Conservation (phyloP, 202 grass and related monocot genomes). For the Setaria italica region DNA sequence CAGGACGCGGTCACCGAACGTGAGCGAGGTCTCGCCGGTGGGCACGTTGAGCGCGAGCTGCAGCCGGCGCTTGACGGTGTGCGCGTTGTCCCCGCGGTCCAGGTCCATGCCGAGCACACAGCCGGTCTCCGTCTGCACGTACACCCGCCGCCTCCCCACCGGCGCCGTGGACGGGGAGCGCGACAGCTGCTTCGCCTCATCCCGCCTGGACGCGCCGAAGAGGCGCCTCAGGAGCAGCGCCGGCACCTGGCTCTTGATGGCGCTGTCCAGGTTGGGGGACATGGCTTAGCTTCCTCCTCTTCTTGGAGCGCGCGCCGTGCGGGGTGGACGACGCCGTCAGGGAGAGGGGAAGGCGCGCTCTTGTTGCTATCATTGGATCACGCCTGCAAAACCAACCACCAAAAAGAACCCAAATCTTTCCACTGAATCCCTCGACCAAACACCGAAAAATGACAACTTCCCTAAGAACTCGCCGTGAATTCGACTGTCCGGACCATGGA, state of each 20-base stretch:
- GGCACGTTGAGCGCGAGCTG: conserved; percentile 86
- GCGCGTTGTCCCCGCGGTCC: conserved; percentile 76
- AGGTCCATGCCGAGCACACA: conserved; percentile 80
- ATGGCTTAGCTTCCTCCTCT: conserved; percentile 84
- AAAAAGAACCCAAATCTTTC: not conserved
- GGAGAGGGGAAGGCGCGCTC: conserved; percentile 62
- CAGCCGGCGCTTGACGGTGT: conserved; percentile 81
- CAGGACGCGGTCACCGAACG: conserved; percentile 80
- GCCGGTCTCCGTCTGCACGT: conserved; percentile 86
- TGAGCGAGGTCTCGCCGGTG: conserved; percentile 77
- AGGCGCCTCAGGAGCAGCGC: conserved; percentile 57
- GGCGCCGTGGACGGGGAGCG: conserved; percentile 27
- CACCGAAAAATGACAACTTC: not conserved
- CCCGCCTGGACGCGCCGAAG: conserved; percentile 43
- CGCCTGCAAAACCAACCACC: conserved; percentile 50
- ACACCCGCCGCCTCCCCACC: conserved; percentile 67
- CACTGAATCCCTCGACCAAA: conserved; percentile 15
- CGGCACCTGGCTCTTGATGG: conserved; percentile 76
- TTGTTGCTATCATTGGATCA: conserved; percentile 67
- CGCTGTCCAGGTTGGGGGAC: conserved; percentile 73
- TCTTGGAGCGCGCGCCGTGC: conserved; percentile 80
- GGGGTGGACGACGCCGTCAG: conserved; percentile 70
- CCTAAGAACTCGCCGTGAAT: conserved; percentile 17
- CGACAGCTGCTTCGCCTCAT: conserved; percentile 42
- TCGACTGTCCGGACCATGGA: not conserved